phyloP scores from a whole-genome alignment of 1,139 yeast species.

The Suhomyces kunorum region DNA sequence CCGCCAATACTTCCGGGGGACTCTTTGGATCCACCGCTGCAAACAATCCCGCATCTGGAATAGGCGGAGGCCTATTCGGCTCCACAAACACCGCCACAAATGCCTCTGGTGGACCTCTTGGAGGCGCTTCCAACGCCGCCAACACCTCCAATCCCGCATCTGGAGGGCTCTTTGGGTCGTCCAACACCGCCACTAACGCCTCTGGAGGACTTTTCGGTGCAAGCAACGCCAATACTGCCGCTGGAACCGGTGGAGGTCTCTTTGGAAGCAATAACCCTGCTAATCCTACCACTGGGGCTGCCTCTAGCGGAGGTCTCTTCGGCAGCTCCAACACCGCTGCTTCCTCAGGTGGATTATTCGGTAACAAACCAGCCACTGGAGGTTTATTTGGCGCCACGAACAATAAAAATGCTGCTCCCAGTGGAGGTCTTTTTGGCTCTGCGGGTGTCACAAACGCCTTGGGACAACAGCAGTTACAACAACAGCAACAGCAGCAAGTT shows the following conservation, averaged over 20 bases:
- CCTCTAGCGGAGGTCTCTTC: slow-evolving; percentile 23
- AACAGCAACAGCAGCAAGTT: slow-evolving; percentile 47
- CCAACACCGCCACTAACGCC: slow-evolving; percentile 5
- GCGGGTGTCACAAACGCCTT: slow-evolving; percentile 3
- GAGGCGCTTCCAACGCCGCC: slow-evolving; percentile 8
- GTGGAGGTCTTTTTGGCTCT: slow-evolving; percentile 25
- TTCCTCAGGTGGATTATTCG: slow-evolving; percentile 25
- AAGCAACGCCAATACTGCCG: slow-evolving; percentile 12
- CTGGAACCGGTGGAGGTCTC: slow-evolving; percentile 15
- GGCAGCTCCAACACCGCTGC: slow-evolving; percentile 15
- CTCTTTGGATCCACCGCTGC: slow-evolving; percentile 10
- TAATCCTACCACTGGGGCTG: slow-evolving; percentile 15
- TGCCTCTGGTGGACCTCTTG: slow-evolving; percentile 22
- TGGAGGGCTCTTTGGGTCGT: slow-evolving; percentile 19
- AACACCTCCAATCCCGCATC: slow-evolving; percentile 3
- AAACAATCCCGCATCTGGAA: neutral
- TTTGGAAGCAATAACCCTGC: slow-evolving; percentile 14
- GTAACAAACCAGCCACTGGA: slow-evolving; percentile 22
- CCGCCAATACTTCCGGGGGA: slow-evolving; percentile 10
- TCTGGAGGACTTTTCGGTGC: slow-evolving; percentile 34
- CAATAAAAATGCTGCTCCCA: slow-evolving; percentile 5
- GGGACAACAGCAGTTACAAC: slow-evolving; percentile 20
- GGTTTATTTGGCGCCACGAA: slow-evolving; percentile 22
- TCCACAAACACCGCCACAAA: slow-evolving; percentile 6
- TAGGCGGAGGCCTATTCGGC: slow-evolving; percentile 17